Base-by-base conservation (phyloP, 768 basidiomycete species). In the Roridomyces roridus region DNA sequence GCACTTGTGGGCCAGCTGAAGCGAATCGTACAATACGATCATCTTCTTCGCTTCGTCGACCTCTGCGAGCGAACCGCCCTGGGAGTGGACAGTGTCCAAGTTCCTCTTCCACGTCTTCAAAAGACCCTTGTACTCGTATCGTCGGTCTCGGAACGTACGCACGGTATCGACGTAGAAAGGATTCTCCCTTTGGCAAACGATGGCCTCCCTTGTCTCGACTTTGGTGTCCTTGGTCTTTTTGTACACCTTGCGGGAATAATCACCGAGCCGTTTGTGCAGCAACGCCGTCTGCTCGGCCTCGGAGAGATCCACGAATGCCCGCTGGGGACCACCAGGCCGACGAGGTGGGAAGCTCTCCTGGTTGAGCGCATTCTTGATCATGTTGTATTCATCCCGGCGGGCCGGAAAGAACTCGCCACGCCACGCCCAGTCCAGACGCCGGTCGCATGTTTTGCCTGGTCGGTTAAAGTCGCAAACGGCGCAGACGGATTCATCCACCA, bases 71-170 rank as follows among this genome's bases (percentile, higher is more conserved):
- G 88, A 84, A 5, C 85, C 82, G 7, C 87, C 86, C 65, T 87
- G 88, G n/a, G 79, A 74, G 12, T 83, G 57, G 26, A 88, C 81
- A 3, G 79, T 80, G 67, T 99, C 97, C 35, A 98, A 82, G 64
- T 92, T 98, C 80, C 97, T 97, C 85, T 98, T 99, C 97, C 96
- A 98, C 9, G 93, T 96, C 77, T 99, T 99, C 76, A 86, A 96
- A 34, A 97, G 79, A 9, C 96, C 96, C 77, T 99, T 99, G 83
- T 99, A 99, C 68, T 97, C 94, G 76, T 99, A 99, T 21, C 97
- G 91, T 35, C 97, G 88, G 74, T 99, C 97, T 69, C 97, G 85
- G 80, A 98, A 99, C 45, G 88, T 85, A 41, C 96, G 91, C 45
- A 99, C 97, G 18, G 97, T 99, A 73, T 99, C 95, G 65, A 98